A percentile compares a stretch with the other conserved stretches of the same genome.
These are phyloP conservation scores for Verticillium dahliae DNA, from an alignment of 2,329 filamentous ascomycete species.

Conservation along the genomic window DNA sequence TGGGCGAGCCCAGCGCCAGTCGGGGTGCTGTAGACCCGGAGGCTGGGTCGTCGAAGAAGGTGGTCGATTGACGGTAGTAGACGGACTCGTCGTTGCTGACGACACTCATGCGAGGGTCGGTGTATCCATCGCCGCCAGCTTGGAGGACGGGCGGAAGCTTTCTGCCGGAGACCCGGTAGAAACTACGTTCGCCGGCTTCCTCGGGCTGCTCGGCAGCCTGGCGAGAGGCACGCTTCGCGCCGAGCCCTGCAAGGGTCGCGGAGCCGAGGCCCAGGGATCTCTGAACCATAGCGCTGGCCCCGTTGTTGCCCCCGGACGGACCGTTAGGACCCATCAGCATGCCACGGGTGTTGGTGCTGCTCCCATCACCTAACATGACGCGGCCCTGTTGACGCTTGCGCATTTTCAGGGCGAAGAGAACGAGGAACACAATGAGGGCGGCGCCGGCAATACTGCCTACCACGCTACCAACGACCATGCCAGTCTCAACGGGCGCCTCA, in stretches of 20 bases:
- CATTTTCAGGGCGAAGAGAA: slow-evolving; percentile 48
- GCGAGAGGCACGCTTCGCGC: slow-evolving; percentile 26
- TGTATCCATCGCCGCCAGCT: slow-evolving; percentile 57
- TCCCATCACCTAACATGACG: slow-evolving; percentile 34
- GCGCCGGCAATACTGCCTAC: slow-evolving; percentile 52
- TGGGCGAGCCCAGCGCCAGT: slow-evolving; percentile 49
- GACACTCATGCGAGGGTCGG: slow-evolving; percentile 34
- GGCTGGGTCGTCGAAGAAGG: slow-evolving; percentile 25
- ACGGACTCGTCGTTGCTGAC: slow-evolving; percentile 43
- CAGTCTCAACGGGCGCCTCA: slow-evolving; percentile 9
- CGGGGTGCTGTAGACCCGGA: slow-evolving; percentile 26
- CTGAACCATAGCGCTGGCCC: slow-evolving; percentile 34
- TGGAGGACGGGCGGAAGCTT: slow-evolving; percentile 59
- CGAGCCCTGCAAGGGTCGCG: slow-evolving; percentile 2
- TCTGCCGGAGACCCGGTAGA: slow-evolving; percentile 58
- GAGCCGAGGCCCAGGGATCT: slow-evolving; percentile 30
- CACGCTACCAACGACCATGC: slow-evolving; percentile 45
- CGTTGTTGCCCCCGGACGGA: slow-evolving; percentile 12
- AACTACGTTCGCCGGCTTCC: slow-evolving; percentile 46
- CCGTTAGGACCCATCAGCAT: slow-evolving; percentile 18
- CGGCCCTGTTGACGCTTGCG: slow-evolving; percentile 43
- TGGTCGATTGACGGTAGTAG: slow-evolving; percentile 47
- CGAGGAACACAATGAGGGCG: slow-evolving; percentile 47
- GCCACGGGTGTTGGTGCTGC: slow-evolving; percentile 22
- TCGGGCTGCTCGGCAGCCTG: slow-evolving; percentile 16